These are phyloP conservation scores for Stephanodiscus minutulus DNA, from an alignment of 108 stramenopile species.

Conservation along the genomic window DNA sequence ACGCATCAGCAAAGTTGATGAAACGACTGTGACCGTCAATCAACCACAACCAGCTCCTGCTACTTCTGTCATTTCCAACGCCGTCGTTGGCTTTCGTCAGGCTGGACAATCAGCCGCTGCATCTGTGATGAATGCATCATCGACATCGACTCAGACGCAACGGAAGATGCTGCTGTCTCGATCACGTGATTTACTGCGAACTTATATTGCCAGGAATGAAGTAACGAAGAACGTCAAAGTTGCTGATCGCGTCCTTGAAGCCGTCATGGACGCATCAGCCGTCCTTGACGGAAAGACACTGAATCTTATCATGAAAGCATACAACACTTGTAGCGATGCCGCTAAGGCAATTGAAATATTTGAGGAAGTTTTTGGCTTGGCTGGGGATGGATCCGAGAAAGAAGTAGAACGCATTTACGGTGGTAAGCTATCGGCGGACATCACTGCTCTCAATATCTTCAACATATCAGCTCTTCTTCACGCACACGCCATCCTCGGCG, in stretches of 20 bases:
- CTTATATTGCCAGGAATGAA: slow-evolving; percentile 57
- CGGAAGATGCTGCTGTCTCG: slow-evolving; percentile 59
- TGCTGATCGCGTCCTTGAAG: slow-evolving; percentile 83
- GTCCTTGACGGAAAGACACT: slow-evolving; percentile 74
- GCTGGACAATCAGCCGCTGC: slow-evolving; percentile 25
- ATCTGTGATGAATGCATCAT: slow-evolving; percentile 3
- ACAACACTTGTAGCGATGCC: slow-evolving; percentile 64
- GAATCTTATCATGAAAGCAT: slow-evolving; percentile 75
- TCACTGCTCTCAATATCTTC: slow-evolving; percentile 67
- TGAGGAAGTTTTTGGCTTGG: slow-evolving; percentile 72
- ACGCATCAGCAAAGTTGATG: slow-evolving; percentile 42
- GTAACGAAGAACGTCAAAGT: slow-evolving; percentile 69
- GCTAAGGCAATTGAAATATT: slow-evolving; percentile 69
- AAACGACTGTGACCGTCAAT: not conserved
- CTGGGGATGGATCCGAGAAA: slow-evolving; percentile 63
- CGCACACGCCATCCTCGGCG: slow-evolving; percentile 71
- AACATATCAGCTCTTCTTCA: slow-evolving; percentile 72
- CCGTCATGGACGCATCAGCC: slow-evolving; percentile 69
- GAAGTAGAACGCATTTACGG: slow-evolving; percentile 26
- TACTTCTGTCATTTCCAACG: slow-evolving; percentile 25
- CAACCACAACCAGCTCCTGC: slow-evolving; percentile 18
- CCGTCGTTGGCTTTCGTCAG: slow-evolving; percentile 46
- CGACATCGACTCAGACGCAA: slow-evolving; percentile 18
- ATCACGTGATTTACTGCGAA: slow-evolving; percentile 73
- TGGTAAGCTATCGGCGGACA: slow-evolving; percentile 49